Percentiles rank a stretch among this genome's conserved stretches.
These are phyloP conservation scores for Lentinula lateritia DNA, from an alignment of 768 basidiomycete species.

Conservation along the genomic window DNA sequence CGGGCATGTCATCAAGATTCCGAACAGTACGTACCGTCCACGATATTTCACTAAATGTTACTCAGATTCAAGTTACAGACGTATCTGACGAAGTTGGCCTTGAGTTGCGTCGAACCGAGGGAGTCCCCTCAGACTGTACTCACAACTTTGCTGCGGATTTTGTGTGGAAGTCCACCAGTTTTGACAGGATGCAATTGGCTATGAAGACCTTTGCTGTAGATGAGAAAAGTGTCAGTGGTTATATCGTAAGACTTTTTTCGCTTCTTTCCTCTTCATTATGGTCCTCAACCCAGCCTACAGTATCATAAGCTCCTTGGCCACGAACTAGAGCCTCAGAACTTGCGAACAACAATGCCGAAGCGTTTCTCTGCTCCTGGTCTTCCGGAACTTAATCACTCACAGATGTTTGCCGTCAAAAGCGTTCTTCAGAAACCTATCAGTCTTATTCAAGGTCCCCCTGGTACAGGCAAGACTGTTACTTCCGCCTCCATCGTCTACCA, in stretches of 20 bases:
- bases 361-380: conserved; percentile 96
- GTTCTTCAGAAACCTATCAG: conserved; percentile 97
- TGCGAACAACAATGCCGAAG: conserved; percentile 92
- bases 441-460: conserved; percentile 97
- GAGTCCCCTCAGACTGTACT: conserved; percentile 89
- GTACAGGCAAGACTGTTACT: conserved; percentile 98
- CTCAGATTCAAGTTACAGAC: conserved; percentile 42
- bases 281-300: conserved; percentile 30
- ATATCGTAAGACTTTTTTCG: conserved; percentile 61
- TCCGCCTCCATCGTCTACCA: conserved; percentile 99
- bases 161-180: conserved; percentile 99
- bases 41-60: not conserved
- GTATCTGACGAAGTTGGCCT: conserved; percentile 97
- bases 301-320: conserved; percentile 99
- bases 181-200: conserved; percentile 97
- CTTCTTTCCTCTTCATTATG: not conserved
- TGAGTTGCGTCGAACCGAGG: conserved; percentile 85
- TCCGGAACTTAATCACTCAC: conserved; percentile 97
- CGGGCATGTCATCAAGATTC: conserved; percentile 95
- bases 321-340: conserved; percentile 90
- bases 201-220: conserved; percentile 99
- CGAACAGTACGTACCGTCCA: conserved; percentile 71
- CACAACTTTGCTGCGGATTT: conserved; percentile 98
- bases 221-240: conserved; percentile 98
- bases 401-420: conserved; percentile 99